Conservation (phyloP, 371 early-diverging fungal species). For the Haplosporangium sp. region DNA sequence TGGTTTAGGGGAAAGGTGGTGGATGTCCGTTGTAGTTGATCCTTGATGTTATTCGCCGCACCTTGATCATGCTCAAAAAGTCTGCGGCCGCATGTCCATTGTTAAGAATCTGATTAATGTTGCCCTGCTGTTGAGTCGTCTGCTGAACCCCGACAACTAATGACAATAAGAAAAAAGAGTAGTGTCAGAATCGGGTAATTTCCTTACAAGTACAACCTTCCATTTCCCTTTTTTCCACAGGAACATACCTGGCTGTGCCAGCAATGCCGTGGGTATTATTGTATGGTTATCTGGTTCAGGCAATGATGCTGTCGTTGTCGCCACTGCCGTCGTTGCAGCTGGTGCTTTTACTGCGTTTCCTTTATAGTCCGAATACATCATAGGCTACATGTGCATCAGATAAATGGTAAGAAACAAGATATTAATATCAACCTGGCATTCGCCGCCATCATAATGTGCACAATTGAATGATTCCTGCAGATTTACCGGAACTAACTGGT, state of each 20-base stretch:
- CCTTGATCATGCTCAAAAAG: conserved; percentile 51
- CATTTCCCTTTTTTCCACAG: not conserved
- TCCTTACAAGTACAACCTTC: no score
- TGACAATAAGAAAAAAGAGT: not conserved
- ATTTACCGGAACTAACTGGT: conserved; percentile 49
- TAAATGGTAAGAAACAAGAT: not conserved
- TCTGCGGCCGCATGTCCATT: conserved; percentile 41
- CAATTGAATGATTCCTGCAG: not conserved
- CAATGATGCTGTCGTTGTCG: not conserved
- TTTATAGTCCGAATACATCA: conserved; percentile 53
- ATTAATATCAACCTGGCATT: no score
- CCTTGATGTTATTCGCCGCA: not conserved
- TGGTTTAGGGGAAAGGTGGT: no score
- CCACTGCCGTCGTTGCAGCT: conserved; percentile 1
- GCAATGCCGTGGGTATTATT: conserved; percentile 20
- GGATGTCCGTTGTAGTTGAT: no score
- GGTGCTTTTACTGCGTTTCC: conserved; percentile 11
- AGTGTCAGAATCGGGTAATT: not conserved
- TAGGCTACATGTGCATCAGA: conserved; percentile 19
- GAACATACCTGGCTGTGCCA: conserved; percentile 1
- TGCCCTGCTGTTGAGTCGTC: conserved; percentile 7
- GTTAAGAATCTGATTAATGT: conserved; percentile 14
- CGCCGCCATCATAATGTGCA: not conserved
- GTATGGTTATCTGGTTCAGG: conserved; percentile 2
- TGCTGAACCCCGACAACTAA: conserved; percentile 1